These are phyloP conservation scores for Acidiella bohemica DNA, from an alignment of 495 filamentous ascomycete genomes.

Conservation along the genomic window DNA sequence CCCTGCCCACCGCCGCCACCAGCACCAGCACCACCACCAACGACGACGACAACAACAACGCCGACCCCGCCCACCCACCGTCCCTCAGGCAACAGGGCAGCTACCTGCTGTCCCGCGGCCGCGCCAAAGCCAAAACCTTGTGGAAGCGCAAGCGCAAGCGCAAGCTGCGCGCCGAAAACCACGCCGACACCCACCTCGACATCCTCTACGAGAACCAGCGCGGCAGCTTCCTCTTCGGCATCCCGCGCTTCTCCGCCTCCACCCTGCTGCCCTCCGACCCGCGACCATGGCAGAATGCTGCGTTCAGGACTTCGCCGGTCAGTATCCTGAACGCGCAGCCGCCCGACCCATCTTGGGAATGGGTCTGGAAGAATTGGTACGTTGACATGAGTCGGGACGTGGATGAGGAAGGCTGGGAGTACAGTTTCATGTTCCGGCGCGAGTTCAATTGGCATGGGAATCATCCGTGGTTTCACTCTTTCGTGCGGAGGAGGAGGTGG, in stretches of 20 bases:
- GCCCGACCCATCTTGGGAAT: conserved; percentile 91
- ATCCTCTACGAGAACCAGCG: conserved; percentile 79
- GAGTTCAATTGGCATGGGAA: conserved; percentile 81
- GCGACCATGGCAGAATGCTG: conserved; percentile 65
- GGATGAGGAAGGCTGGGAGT: conserved; percentile 92
- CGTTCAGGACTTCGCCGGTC: conserved; percentile 59
- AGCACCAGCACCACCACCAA: background rate
- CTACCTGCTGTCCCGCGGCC: conserved; percentile 18
- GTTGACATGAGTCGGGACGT: conserved; percentile 79
- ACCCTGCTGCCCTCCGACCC: conserved; percentile 83
- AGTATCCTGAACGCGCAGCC: conserved; percentile 83
- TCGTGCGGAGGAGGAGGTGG: conserved; percentile 81
- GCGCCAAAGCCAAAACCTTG: conserved; percentile 11
- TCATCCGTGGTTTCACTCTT: conserved; percentile 82
- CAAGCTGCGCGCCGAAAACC: background rate
- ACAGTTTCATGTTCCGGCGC: conserved; percentile 70
- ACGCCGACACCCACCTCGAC: conserved; percentile 47
- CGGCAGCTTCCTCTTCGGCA: conserved; percentile 64
- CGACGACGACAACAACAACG: conserved; percentile 3
- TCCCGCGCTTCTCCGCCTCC: conserved; percentile 72
- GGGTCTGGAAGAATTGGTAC: conserved; percentile 90
- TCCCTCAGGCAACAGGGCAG: conserved; percentile 1
- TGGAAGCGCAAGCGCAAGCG: conserved; percentile 14
- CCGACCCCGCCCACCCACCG: background rate
- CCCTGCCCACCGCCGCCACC: background rate